Conservation (phyloP, 228 moss, liverwort and hornwort species). For the Sphagnum fallax region DNA sequence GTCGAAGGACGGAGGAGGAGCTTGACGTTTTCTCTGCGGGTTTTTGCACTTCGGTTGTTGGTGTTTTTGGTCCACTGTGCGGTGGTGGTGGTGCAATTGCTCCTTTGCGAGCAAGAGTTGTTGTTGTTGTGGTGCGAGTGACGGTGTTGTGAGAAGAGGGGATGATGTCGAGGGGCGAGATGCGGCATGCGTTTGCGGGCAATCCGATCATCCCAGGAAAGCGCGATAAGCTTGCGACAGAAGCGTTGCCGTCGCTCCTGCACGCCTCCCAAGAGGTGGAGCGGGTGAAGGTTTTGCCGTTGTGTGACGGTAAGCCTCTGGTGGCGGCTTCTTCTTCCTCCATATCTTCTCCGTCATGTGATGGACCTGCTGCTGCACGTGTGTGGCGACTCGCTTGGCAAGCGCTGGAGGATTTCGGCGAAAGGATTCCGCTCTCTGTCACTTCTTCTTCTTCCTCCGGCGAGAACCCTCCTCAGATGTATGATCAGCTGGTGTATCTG, state of each 20-base stretch:
- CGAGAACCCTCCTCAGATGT: constrained; percentile 13
- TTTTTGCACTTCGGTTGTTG: too few species aligned
- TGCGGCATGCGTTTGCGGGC: constrained; percentile 60
- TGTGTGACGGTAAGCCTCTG: constrained; percentile 68
- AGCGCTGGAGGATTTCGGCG: constrained; percentile 29
- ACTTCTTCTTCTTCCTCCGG: constrained; percentile 4
- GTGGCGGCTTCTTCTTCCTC: constrained; percentile 18
- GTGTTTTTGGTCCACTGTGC: too few species aligned
- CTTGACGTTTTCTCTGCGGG: too few species aligned
- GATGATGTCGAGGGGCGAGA: constrained; percentile 35
- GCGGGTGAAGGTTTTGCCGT: constrained; percentile 53
- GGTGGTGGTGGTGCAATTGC: too few species aligned
- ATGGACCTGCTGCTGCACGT: neutral
- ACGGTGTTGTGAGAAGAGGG: too few species aligned
- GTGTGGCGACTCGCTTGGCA: constrained; percentile 80
- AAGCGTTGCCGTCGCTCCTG: constrained; percentile 22
- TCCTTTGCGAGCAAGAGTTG: too few species aligned
- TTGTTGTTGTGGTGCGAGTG: too few species aligned
- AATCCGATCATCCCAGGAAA: constrained; percentile 68
- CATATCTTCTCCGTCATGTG: too few species aligned
- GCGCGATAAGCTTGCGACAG: constrained; percentile 32
- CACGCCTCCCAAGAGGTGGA: constrained; percentile 18
- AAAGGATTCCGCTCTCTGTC: constrained; percentile 14
- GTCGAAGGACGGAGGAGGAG: too few species aligned
- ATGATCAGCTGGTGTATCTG: constrained; percentile 59